Evolutionary conservation across 2,329 filamentous ascomycete genomes (phyloP), one percentile per base, ranked within the genome.

Genomic region (Sporothrix pallida): DNA sequence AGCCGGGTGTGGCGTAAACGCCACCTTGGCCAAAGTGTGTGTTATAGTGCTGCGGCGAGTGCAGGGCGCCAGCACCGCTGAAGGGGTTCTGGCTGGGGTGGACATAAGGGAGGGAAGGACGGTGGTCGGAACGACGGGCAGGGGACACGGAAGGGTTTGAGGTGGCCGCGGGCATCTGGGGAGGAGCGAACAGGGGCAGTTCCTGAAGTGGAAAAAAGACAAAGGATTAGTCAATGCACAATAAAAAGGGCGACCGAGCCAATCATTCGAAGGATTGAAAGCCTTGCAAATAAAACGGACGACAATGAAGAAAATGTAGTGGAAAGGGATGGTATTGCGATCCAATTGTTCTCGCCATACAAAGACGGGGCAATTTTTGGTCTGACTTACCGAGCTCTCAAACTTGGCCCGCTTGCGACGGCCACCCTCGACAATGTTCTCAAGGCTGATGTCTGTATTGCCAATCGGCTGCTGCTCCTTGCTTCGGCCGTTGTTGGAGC

Each of bases 131-230:
- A 70, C 94, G 93, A 79, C 95, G 92, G 80, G 94, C 93, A 75
- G 95, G 95, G 42, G 95, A 98, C 70, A 97, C 92, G 23, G 95
- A 98, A n/a, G 95, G 95, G 79, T 95, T 94, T n/a, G 95, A 98
- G n/a, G 93, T 92, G 70, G 94, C 92, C 77, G 95, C 92, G 68
- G 95, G 95, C 84, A 98, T 95, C 83, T 97, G 95, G 75, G 93
- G 93, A 77, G 95, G 95, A 76, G 94, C 95, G 82, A 98, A 99
- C 72, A 99, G 87, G 72, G 96, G 96, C 72, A 99, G 87, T 88
- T 98, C 95, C 96, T 99, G 75, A 2, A 50, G 26, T 10, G 46
- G 23, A 71, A 74, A 73, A 73, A 75, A 75, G 48, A 1, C 12
- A 6, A 50, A 20, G 10, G 15, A 44, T 70, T 70, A 70, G 67